A percentile compares a stretch with the other conserved stretches of the same genome.
Conservation (phyloP, 2,329 filamentous ascomycete species). For the Teratosphaeria nubilosa region DNA sequence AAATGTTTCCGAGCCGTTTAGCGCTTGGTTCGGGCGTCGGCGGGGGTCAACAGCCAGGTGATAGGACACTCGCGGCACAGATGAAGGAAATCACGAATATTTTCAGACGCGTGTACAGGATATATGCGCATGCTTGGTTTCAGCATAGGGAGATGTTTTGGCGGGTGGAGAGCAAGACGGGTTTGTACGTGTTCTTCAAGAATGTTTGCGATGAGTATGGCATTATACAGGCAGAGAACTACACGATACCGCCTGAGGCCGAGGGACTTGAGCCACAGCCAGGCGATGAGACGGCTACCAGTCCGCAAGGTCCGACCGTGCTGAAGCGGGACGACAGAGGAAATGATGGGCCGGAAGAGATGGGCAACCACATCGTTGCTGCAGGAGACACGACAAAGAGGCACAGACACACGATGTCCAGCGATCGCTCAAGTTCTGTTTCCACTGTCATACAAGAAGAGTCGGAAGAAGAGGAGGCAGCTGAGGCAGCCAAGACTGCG, state of each 20-base stretch:
- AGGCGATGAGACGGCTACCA: constrained; percentile 4
- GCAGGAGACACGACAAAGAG: constrained; percentile 65
- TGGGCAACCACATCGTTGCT: constrained; percentile 38
- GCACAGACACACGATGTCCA: constrained; percentile 66
- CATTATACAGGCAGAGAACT: constrained; percentile 84
- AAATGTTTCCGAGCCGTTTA: constrained; percentile 86
- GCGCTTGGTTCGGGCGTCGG: constrained; percentile 37
- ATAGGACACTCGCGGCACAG: constrained; percentile 41
- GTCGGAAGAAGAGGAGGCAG: constrained; percentile 47
- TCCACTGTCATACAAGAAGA: constrained; percentile 74
- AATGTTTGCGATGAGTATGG: constrained; percentile 89
- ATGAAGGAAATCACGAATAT: constrained; percentile 87
- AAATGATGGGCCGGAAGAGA: constrained; percentile 9
- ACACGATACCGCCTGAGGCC: constrained; percentile 87
- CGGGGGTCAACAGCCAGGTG: constrained; percentile 18
- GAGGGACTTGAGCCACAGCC: constrained; percentile 58
- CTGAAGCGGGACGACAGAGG: constrained; percentile 24
- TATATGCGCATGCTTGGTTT: constrained; percentile 98
- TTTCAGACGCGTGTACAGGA: constrained; percentile 85
- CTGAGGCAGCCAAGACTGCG: not conserved
- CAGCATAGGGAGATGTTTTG: constrained; percentile 93
- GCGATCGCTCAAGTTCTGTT: constrained; percentile 61
- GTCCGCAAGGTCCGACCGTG: constrained; percentile 19
- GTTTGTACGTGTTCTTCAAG: constrained; percentile 93
- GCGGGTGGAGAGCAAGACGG: constrained; percentile 82